Evolutionary conservation across 768 basidiomycete species (phyloP).

Genomic region (Gyrodon lividus): DNA sequence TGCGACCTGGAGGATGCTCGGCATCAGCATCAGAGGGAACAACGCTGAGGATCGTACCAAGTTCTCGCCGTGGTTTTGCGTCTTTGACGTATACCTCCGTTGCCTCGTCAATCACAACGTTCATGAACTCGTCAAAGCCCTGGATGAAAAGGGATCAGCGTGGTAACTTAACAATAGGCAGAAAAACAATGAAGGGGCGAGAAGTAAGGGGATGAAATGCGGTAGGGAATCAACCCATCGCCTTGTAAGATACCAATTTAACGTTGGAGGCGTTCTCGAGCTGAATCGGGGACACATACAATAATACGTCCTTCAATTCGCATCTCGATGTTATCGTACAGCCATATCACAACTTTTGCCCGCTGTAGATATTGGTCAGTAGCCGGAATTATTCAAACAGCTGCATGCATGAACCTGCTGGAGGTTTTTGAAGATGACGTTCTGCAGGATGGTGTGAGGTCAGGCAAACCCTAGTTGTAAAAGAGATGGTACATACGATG

Average conservation of each 20-base stretch:
- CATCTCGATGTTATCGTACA: slow-evolving; percentile 97
- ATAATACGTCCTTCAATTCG: slow-evolving; percentile 94
- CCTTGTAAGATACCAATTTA: slow-evolving; percentile 41
- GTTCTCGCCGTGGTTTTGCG: slow-evolving; percentile 76
- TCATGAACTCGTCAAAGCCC: slow-evolving; percentile 99
- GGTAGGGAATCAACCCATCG: slow-evolving; percentile 22
- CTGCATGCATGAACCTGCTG: slow-evolving; percentile 58
- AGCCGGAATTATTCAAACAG: slow-evolving; percentile 3
- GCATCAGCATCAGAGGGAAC: slow-evolving; percentile 1
- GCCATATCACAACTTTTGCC: slow-evolving; percentile 86
- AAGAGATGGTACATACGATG: slow-evolving; percentile 66
- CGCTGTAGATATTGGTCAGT: slow-evolving; percentile 46
- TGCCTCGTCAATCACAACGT: slow-evolving; percentile 92
- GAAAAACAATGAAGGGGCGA: slow-evolving; percentile 5
- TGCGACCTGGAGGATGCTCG: slow-evolving; percentile 61
- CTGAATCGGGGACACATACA: slow-evolving; percentile 54
- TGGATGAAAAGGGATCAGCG: slow-evolving; percentile 37
- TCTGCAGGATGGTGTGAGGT: slow-evolving; percentile 44
- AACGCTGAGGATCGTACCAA: slow-evolving; percentile 56
- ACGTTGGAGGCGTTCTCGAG: slow-evolving; percentile 33
- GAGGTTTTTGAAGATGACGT: slow-evolving; percentile 97
- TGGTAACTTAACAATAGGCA: neutral
- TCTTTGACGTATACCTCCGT: slow-evolving; percentile 91
- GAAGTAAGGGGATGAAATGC: slow-evolving; percentile 5
- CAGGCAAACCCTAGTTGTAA: neutral